Evolutionary conservation across 257 asterid species (phyloP).

Genomic region (Solanum clarkiae): DNA sequence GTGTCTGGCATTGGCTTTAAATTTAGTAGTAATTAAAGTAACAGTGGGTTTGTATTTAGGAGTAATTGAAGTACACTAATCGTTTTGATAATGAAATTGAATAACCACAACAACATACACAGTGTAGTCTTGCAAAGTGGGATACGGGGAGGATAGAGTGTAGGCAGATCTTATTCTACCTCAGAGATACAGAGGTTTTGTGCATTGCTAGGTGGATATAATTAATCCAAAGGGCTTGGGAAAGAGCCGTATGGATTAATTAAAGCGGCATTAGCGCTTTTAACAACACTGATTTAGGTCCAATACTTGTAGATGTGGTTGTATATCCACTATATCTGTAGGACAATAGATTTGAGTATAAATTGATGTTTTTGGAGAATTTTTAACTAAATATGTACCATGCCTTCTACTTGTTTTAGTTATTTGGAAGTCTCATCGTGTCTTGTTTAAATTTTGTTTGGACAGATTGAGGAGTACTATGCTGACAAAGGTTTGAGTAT

Average conservation of each 20-base stretch:
- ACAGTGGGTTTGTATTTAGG: background rate
- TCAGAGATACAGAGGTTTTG: too few relatives aligned
- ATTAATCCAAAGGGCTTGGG: background rate
- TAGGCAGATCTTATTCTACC: too few relatives aligned
- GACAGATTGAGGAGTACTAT: conserved; percentile 81
- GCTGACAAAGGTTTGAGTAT: conserved; percentile 65
- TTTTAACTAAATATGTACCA: background rate
- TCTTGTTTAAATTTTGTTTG: background rate
- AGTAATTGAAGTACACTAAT: background rate
- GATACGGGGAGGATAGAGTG: too few relatives aligned
- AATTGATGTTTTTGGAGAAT: background rate
- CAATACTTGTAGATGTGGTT: background rate
- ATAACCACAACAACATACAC: background rate
- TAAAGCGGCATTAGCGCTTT: too few relatives aligned
- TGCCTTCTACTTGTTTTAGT: background rate
- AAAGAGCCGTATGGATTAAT: too few relatives aligned
- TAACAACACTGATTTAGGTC: background rate
- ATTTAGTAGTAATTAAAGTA: background rate
- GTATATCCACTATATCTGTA: background rate
- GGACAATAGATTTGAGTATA: background rate
- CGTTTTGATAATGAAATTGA: background rate
- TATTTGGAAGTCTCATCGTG: background rate
- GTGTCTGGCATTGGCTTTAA: background rate
- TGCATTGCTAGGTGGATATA: background rate
- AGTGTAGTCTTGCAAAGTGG: too few relatives aligned